phyloP scores from a whole-genome alignment of 148 eudicot genomes.

The Vaccinium corymbosum region DNA sequence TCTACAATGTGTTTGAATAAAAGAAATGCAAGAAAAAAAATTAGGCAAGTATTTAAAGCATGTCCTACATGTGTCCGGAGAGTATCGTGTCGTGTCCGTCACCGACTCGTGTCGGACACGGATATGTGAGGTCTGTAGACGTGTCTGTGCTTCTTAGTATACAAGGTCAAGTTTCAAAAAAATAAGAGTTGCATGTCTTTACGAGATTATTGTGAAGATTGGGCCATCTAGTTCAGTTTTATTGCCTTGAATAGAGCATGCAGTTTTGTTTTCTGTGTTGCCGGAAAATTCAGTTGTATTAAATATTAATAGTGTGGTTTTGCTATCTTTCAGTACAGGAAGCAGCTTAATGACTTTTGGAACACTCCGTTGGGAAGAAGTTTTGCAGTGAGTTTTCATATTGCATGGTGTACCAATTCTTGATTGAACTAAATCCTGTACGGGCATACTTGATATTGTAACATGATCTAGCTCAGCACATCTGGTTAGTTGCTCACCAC shows the following conservation, averaged over 20 bases:
- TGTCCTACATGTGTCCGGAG: no score
- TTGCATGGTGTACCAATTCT: not conserved
- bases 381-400: constrained; percentile 47
- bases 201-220: not conserved
- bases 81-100: no score
- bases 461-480: not conserved
- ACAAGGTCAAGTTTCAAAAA: not conserved
- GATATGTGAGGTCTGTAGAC: no score
- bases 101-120: no score
- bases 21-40: no score
- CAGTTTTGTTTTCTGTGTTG: not conserved
- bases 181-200: not conserved
- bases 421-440: constrained; percentile 13
- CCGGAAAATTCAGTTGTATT: not conserved
- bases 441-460: not conserved
- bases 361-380: constrained; percentile 76
- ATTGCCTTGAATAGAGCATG: not conserved
- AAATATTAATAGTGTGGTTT: constrained; percentile 19
- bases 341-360: constrained; percentile 59
- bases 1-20: no score
- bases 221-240: not conserved
- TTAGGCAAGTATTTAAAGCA: no score
- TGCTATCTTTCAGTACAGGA: constrained; percentile 71
- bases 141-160: no score
- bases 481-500: not conserved